These are phyloP conservation scores for Fomitopsis serialis DNA, from an alignment of 768 basidiomycete genomes.

Conservation along the genomic window DNA sequence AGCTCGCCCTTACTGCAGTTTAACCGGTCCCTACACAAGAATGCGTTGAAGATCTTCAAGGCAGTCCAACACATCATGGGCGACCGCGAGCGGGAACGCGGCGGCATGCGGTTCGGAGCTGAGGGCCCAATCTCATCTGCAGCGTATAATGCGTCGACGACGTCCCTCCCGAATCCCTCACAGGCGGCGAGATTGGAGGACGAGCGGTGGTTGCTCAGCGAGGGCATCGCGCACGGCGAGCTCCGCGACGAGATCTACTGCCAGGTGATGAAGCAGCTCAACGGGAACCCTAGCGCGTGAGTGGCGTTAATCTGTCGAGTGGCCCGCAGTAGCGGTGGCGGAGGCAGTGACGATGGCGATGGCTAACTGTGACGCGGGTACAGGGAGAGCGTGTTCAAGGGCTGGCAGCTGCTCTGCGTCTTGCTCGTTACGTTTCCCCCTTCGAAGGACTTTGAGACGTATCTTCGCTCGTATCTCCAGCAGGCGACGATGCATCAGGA, in stretches of 20 bases:
- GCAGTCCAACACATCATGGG: slow-evolving; percentile 93
- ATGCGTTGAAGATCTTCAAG: slow-evolving; percentile 83
- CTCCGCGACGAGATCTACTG: slow-evolving; percentile 92
- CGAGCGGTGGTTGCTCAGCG: slow-evolving; percentile 78
- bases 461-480: slow-evolving; percentile 75
- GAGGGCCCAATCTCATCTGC: slow-evolving; percentile 2
- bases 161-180: slow-evolving; percentile 33
- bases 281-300: slow-evolving; percentile 72
- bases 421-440: slow-evolving; percentile 89
- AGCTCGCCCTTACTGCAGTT: slow-evolving; percentile 70
- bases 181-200: slow-evolving; percentile 61
- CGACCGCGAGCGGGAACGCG: slow-evolving; percentile 72
- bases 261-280: slow-evolving; percentile 89
- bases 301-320: slow-evolving; percentile 23
- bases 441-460: slow-evolving; percentile 87
- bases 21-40: slow-evolving; percentile 58
- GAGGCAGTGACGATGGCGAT: not conserved
- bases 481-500: slow-evolving; percentile 61
- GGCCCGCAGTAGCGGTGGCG: not conserved
- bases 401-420: slow-evolving; percentile 92
- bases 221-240: slow-evolving; percentile 77
- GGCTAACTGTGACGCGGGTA: not conserved
- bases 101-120: slow-evolving; percentile 26
- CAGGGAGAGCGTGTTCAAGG: slow-evolving; percentile 83
- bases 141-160: slow-evolving; percentile 31